Percentiles rank a stretch among this genome's conserved stretches.
Conservation (phyloP, 176 grass and related monocot species). For the Zea mays region DNA sequence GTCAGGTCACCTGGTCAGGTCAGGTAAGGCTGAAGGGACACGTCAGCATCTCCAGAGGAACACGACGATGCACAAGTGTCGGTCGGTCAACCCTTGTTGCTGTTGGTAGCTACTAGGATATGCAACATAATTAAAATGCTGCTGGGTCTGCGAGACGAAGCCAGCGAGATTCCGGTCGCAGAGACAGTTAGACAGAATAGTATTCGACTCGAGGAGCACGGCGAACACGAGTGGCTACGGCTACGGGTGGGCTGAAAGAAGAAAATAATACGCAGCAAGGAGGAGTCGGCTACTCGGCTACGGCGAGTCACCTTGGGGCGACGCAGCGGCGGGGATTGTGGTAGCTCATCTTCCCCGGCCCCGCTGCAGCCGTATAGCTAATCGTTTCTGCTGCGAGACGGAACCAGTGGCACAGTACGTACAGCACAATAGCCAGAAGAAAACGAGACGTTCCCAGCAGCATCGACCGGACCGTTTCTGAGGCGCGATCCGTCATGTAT, state of each 20-base stretch:
- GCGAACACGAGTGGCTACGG: not conserved
- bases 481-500: slow-evolving; percentile 2
- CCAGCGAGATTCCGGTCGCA: not conserved
- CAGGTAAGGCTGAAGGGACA: not conserved
- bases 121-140: not conserved
- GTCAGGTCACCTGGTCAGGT: not conserved
- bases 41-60: not conserved
- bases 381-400: too few relatives aligned
- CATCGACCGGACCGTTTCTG: not conserved
- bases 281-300: not conserved
- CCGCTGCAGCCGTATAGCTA: too few relatives aligned
- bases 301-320: not conserved
- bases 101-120: not conserved
- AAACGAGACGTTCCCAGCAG: not conserved
- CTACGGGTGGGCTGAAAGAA: not conserved
- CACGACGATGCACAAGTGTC: slow-evolving; percentile 5
- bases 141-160: not conserved
- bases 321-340: too few relatives aligned
- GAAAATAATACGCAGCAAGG: not conserved
- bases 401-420: not conserved
- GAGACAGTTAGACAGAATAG: not conserved
- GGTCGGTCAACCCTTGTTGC: not conserved
- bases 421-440: not conserved
- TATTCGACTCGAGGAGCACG: not conserved
- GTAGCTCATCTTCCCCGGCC: too few relatives aligned